A percentile compares a stretch with the other conserved stretches of the same genome.
phyloP scores from a whole-genome alignment of 106 monocot species.

The Acorus calamus region DNA sequence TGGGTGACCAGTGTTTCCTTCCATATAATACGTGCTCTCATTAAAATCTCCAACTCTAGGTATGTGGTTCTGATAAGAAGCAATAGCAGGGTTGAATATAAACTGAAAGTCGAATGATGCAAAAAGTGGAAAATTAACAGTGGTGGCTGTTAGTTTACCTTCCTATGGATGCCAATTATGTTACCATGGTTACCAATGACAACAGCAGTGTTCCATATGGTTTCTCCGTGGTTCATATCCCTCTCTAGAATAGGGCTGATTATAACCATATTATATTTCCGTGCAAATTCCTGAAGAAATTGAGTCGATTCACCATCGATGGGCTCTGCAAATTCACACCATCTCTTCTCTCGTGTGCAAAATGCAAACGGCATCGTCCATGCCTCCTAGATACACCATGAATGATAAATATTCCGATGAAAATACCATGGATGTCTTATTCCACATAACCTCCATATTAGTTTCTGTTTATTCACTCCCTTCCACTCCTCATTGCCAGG shows the following conservation, averaged over 20 bases:
- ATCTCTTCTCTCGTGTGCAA: slow-evolving; percentile 85
- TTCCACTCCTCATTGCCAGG: no score
- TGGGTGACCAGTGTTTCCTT: slow-evolving; percentile 91
- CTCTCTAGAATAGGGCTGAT: slow-evolving; percentile 88
- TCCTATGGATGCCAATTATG: slow-evolving; percentile 83
- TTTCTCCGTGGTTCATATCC: slow-evolving; percentile 85
- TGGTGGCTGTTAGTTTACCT: slow-evolving; percentile 23
- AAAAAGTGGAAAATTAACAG: neutral
- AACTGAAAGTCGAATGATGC: neutral
- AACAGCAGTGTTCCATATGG: slow-evolving; percentile 88
- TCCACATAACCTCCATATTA: no score
- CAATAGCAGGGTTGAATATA: neutral
- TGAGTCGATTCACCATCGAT: slow-evolving; percentile 72
- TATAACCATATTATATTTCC: slow-evolving; percentile 91
- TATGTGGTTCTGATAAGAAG: slow-evolving; percentile 77
- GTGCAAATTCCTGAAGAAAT: slow-evolving; percentile 77
- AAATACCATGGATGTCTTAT: neutral
- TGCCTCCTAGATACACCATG: slow-evolving; percentile 45
- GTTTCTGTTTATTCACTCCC: no score
- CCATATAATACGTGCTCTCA: slow-evolving; percentile 95
- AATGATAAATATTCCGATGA: neutral
- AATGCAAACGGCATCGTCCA: slow-evolving; percentile 99
- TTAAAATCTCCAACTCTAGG: slow-evolving; percentile 97
- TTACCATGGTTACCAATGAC: slow-evolving; percentile 93
- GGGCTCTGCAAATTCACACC: slow-evolving; percentile 98